A percentile compares a stretch with the other conserved stretches of the same genome.
These are phyloP conservation scores for Colletotrichum sp. DNA, from an alignment of 2,329 filamentous ascomycete species.

Conservation along the genomic window DNA sequence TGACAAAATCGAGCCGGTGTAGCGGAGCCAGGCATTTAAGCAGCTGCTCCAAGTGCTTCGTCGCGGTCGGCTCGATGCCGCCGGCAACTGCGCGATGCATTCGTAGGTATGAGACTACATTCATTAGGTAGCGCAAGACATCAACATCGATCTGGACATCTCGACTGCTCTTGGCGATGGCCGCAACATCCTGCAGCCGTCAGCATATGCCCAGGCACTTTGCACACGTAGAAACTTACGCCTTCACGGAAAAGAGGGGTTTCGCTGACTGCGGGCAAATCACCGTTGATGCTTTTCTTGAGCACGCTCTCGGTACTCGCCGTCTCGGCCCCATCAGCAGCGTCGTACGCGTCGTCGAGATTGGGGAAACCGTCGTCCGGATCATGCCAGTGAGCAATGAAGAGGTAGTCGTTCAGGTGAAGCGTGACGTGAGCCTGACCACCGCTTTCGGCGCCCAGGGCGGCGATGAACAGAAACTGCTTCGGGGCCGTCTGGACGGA, in stretches of 20 bases:
- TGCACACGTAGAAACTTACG: conserved; percentile 34
- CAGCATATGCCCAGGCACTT: conserved; percentile 23
- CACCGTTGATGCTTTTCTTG: conserved; percentile 32
- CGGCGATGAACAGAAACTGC: conserved; percentile 79
- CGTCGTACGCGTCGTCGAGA: conserved; percentile 65
- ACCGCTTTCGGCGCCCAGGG: conserved; percentile 60
- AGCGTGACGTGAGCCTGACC: conserved; percentile 55
- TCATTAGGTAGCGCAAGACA: conserved; percentile 83
- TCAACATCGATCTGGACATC: conserved; percentile 74
- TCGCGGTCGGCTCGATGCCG: conserved; percentile 80
- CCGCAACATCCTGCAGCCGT: conserved; percentile 55
- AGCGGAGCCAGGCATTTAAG: conserved; percentile 78
- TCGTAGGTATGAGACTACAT: conserved; percentile 85
- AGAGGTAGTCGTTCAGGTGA: conserved; percentile 81
- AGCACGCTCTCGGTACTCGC: conserved; percentile 52
- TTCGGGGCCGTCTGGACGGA: conserved; percentile 77
- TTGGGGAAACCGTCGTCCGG: conserved; percentile 75
- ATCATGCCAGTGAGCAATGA: conserved; percentile 86
- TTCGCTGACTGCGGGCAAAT: neutral
- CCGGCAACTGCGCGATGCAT: conserved; percentile 84
- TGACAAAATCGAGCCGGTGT: conserved; percentile 80
- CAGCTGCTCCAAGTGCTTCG: conserved; percentile 75
- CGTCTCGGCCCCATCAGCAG: conserved; percentile 32
- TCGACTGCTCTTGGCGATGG: conserved; percentile 63
- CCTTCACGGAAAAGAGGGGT: conserved; percentile 45